phyloP scores from a whole-genome alignment of 345 rosid genomes.

The Linum lewisii region DNA sequence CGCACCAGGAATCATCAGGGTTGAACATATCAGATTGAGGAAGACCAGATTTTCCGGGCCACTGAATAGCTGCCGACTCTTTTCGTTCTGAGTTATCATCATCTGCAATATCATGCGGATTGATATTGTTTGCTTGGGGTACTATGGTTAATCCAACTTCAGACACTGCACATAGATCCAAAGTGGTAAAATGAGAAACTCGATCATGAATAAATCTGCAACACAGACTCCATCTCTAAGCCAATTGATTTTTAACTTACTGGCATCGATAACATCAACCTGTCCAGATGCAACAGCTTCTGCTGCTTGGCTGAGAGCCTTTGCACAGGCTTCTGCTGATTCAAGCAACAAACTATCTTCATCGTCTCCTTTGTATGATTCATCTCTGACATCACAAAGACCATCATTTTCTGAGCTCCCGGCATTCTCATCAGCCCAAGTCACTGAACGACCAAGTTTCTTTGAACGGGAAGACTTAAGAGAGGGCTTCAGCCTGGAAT shows the following conservation, averaged over 20 bases:
- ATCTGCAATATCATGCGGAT: conserved; percentile 22
- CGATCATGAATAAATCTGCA: neutral
- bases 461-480: conserved; percentile 49
- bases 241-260: conserved; percentile 30
- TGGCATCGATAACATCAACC: conserved; percentile 40
- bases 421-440: conserved; percentile 78
- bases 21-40: conserved; percentile 48
- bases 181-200: neutral
- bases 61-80: conserved; percentile 39
- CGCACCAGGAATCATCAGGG: conserved; percentile 77
- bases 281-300: conserved; percentile 60
- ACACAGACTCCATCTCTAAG: neutral
- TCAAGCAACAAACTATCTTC: conserved; percentile 28
- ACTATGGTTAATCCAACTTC: conserved; percentile 64
- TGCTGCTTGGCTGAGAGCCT: conserved; percentile 67
- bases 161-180: conserved; percentile 34
- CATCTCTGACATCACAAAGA: conserved; percentile 42
- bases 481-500: conserved; percentile 41
- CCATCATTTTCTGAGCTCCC: conserved; percentile 23
- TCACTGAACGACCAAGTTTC: conserved; percentile 46
- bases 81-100: conserved; percentile 24
- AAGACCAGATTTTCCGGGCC: conserved; percentile 60
- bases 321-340: conserved; percentile 77
- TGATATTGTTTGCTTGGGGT: conserved; percentile 34
- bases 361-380: conserved; percentile 19